phyloP scores from a whole-genome alignment of 352 stramenopile species.

The Globisporangium uncinulatum region DNA sequence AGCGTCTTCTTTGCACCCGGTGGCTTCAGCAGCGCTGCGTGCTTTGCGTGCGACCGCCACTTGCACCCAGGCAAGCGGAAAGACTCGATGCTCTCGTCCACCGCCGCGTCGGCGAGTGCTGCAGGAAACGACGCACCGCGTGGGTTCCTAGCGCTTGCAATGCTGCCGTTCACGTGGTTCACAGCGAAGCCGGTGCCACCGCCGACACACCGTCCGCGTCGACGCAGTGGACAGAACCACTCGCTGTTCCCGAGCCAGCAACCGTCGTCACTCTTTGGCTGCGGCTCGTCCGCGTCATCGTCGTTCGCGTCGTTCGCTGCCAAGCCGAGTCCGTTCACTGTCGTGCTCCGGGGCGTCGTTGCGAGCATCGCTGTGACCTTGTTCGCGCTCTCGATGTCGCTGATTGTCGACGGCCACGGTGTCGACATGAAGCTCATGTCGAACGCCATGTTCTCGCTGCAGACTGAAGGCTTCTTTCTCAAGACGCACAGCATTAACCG shows the following conservation, averaged over 20 bases:
- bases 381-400: conserved; percentile 33
- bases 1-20: conserved; percentile 36
- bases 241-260: conserved; percentile 7
- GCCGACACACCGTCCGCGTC: conserved; percentile 2
- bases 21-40: conserved; percentile 13
- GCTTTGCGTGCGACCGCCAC: conserved; percentile 26
- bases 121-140: conserved; percentile 6
- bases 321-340: conserved; percentile 10
- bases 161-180: conserved; percentile 44
- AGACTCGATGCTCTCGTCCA: conserved; percentile 37
- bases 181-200: conserved; percentile 1
- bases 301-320: conserved; percentile 17
- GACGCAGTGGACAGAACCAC: conserved; percentile 15
- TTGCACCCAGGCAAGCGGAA: conserved; percentile 30
- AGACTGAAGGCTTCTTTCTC: conserved; percentile 52
- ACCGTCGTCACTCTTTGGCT: conserved; percentile 7
- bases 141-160: conserved; percentile 21
- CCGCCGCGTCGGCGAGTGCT: conserved; percentile 6
- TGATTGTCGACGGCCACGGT: conserved; percentile 35
- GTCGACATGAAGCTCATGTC: conserved; percentile 74
- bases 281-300: conserved; percentile 5
- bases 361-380: conserved; percentile 18
- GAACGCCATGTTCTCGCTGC: conserved; percentile 57
- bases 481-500: conserved; percentile 24
- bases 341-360: conserved; percentile 24